Evolutionary conservation across 352 stramenopile genomes (phyloP), one percentile per base, ranked within the genome.

Genomic region (Phytophthora hybrid): DNA sequence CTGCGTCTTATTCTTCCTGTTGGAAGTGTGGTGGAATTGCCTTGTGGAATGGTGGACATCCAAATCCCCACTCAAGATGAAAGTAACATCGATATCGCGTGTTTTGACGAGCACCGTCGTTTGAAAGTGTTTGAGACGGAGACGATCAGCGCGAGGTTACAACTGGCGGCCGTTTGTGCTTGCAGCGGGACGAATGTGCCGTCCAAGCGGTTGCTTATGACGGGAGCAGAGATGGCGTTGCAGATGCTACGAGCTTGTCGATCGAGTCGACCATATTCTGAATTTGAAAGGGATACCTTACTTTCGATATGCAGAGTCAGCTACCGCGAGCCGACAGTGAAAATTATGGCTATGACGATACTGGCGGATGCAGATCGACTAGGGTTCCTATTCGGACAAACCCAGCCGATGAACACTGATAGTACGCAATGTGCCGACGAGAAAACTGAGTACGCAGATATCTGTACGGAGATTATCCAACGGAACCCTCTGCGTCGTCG

Each of bases 191-290:
- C 56, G 7, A 69, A 58, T 39, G 44, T 88, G 10, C 76, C 80
- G n/a, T 78, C 64, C n/a, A 72, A 55, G 14, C 55, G 74, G 3
- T 34, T 87, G 13, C 54, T 69, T 3, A 88, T 90, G 85, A 89
- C 83, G 9, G 80, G 77, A n/a, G 51, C 71, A 1, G 85, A 92
- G 47, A 77, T 77, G 9, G 78, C 82, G 8, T 29, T 90, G 13
- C 69, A 83, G 54, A 58, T 83, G 31, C 59, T 91, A n/a, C 74
- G 73, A 66, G 66, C 75, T 8, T 93, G 82, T 57, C 69, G 64
- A 14, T 78, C 75, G 0, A 80, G 69, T 55, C 62, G 77, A 10
- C 78, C 76, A 2, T 86, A 79, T 37, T 78, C 76, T 1, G 6
- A n/a, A 3, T 26, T 32, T 10, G 81, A 89, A 29, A 77, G 39